phyloP scores from a whole-genome alignment of 2,329 filamentous ascomycete species.

The Epicoccum sorghinum region DNA sequence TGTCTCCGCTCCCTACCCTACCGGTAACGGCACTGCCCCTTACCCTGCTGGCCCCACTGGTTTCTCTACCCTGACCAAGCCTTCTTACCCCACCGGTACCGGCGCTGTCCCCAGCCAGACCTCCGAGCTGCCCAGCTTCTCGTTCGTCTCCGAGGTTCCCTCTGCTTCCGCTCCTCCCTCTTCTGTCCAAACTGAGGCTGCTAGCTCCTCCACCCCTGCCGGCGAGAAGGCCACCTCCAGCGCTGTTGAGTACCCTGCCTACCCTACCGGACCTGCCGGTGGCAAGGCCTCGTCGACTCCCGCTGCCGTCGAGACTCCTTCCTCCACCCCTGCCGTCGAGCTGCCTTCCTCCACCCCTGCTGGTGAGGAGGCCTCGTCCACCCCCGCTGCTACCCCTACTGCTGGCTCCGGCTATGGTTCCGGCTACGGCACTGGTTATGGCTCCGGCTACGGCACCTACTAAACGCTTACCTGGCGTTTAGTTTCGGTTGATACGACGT shows the following conservation, averaged over 20 bases:
- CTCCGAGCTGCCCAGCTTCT: slow-evolving; percentile 30
- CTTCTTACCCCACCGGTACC: slow-evolving; percentile 26
- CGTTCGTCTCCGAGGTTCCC: slow-evolving; percentile 32
- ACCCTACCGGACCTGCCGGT: slow-evolving; percentile 13
- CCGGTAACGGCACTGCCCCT: slow-evolving; percentile 33
- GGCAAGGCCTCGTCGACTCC: slow-evolving; percentile 14
- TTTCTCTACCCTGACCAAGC: slow-evolving; percentile 41
- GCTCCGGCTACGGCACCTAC: slow-evolving; percentile 28
- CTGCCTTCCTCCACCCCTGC: slow-evolving; percentile 18
- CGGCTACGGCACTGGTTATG: slow-evolving; percentile 26
- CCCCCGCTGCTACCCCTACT: slow-evolving; percentile 20
- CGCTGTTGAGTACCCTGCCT: slow-evolving; percentile 20
- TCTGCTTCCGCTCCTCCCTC: slow-evolving; percentile 11
- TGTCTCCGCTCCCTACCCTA: slow-evolving; percentile 32
- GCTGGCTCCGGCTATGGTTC: slow-evolving; percentile 23
- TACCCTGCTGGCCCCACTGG: slow-evolving; percentile 37
- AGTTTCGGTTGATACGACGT: slow-evolving; percentile 26
- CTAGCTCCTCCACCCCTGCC: slow-evolving; percentile 19
- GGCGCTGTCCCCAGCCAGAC: slow-evolving; percentile 26
- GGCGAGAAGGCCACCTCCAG: slow-evolving; percentile 20
- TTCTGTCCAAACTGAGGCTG: slow-evolving; percentile 18
- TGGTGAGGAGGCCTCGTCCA: slow-evolving; percentile 17
- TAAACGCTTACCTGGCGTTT: slow-evolving; percentile 22
- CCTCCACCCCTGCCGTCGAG: slow-evolving; percentile 4
- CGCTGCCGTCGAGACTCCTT: slow-evolving; percentile 16